Base-by-base conservation (phyloP, 2,329 filamentous ascomycete genomes). In the Thermothelomyces thermophilus region DNA sequence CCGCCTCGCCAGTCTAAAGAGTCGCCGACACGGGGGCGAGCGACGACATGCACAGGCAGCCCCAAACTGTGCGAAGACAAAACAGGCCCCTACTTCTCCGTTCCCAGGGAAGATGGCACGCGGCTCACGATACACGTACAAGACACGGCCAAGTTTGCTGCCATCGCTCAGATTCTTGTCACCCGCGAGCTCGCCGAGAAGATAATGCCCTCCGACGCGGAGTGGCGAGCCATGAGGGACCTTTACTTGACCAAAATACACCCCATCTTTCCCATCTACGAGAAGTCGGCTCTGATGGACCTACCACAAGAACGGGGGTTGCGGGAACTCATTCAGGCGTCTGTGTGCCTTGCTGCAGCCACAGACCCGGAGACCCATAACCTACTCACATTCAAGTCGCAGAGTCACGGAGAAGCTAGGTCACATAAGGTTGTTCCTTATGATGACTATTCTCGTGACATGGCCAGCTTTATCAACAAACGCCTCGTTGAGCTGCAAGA, bases 211-310 rank as follows among this genome's bases (percentile, higher is more conserved):
- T 51, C 54, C 0, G 54, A 55, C 5, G 17, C 46, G 1, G 54
- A 53, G 13, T 61, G 58, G 59, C 2, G 13, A 2, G 41, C 34
- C 3, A 16, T 61, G 34, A 53, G 52, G 14, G 37, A 52, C 6
- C 36, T 59, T 16, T 62, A 58, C 22, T 36, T 59, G 17, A 20
- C 14, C 5, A 60, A 58, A 28, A 60, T 60, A 5, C 56, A 59
- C 11, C 58, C 60, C 4, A 57, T 62, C 13, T 56, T 62, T 30
- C 60, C 60, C 9, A 58, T 60, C 5, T 56, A 56, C 10, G 58
- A 60, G 14, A 41, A 40, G 16, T 42, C 49, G 1, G 48, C 41
- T 2, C 49, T 62, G 9, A 9, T 36, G 17, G 30, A 48, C 5
- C 46, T 57, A 0, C 45, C 56, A 3, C 20, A 52, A 19, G 42